phyloP scores from a whole-genome alignment of 208 protist species.

The Crithidia mellificae region DNA sequence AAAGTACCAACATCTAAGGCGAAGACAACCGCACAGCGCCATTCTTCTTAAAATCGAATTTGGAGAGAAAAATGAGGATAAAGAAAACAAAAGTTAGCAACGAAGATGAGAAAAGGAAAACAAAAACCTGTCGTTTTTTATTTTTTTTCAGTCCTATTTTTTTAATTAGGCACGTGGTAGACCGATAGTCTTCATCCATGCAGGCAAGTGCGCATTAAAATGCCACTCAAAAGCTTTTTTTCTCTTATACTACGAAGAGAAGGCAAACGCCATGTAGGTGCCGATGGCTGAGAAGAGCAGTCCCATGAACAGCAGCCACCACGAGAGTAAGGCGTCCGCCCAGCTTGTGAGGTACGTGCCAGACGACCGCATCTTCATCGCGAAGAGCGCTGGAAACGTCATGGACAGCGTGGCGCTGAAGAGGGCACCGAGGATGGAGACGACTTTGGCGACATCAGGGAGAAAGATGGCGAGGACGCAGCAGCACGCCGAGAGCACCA shows the following conservation, averaged over 20 bases:
- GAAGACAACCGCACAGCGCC: too few species aligned
- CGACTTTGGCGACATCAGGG: conserved; percentile 63
- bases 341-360: conserved; percentile 60
- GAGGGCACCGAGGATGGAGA: conserved; percentile 65
- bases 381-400: conserved; percentile 76
- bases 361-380: conserved; percentile 63
- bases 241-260: conserved; percentile 15
- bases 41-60: background rate
- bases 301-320: conserved; percentile 49
- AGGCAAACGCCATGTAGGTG: conserved; percentile 57
- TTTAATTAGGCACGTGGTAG: too few species aligned
- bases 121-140: too few species aligned
- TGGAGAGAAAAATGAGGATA: background rate
- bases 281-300: conserved; percentile 57
- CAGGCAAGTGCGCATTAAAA: too few species aligned
- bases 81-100: conserved; percentile 6
- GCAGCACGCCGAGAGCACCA: conserved; percentile 37
- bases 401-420: conserved; percentile 82
- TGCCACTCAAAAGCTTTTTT: too few species aligned
- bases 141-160: too few species aligned
- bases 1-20: too few species aligned
- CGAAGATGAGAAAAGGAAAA: background rate
- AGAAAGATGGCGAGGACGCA: conserved; percentile 63
- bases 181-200: too few species aligned
- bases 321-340: conserved; percentile 46